phyloP scores from a whole-genome alignment of 441 rosid genomes.

The Isatis lusitanica region DNA sequence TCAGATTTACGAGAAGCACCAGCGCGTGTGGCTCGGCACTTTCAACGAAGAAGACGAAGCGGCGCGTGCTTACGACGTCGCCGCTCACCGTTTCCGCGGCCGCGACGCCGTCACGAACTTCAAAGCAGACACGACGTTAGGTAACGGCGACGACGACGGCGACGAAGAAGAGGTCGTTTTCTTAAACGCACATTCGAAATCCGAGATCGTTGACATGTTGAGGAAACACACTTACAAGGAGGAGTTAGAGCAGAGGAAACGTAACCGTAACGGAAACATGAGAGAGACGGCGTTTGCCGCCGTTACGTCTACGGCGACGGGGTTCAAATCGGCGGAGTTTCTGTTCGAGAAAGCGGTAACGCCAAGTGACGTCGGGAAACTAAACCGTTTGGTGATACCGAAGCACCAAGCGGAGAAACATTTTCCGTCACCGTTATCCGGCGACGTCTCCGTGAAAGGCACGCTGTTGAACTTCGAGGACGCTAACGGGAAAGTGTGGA shows the following conservation, averaged over 20 bases:
- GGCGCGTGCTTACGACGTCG: constrained; percentile 75
- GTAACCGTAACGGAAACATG: constrained; percentile 16
- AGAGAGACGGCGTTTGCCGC: constrained; percentile 4
- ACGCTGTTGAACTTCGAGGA: constrained; percentile 70
- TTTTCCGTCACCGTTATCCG: constrained; percentile 56
- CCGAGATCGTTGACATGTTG: constrained; percentile 87
- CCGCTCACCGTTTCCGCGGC: constrained; percentile 80
- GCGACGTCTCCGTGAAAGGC: constrained; percentile 48
- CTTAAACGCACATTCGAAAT: constrained; percentile 66
- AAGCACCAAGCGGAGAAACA: constrained; percentile 91
- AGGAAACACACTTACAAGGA: constrained; percentile 81
- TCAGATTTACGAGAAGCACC: constrained; percentile 94
- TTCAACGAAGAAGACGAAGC: constrained; percentile 86
- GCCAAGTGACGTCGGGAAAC: constrained; percentile 87
- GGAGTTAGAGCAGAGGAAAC: constrained; percentile 68
- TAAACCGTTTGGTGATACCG: constrained; percentile 82
- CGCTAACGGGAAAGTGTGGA: constrained; percentile 69
- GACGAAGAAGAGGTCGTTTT: constrained; percentile 50
- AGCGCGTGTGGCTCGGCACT: constrained; percentile 90
- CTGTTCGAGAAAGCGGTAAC: constrained; percentile 83
- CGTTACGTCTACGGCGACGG: background rate
- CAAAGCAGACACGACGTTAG: constrained; percentile 30
- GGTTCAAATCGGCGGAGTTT: constrained; percentile 48
- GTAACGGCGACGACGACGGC: background rate
- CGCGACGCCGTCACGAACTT: constrained; percentile 79